phyloP scores from a whole-genome alignment of 495 filamentous ascomycete species.

The Aspergillus ellipticus region DNA sequence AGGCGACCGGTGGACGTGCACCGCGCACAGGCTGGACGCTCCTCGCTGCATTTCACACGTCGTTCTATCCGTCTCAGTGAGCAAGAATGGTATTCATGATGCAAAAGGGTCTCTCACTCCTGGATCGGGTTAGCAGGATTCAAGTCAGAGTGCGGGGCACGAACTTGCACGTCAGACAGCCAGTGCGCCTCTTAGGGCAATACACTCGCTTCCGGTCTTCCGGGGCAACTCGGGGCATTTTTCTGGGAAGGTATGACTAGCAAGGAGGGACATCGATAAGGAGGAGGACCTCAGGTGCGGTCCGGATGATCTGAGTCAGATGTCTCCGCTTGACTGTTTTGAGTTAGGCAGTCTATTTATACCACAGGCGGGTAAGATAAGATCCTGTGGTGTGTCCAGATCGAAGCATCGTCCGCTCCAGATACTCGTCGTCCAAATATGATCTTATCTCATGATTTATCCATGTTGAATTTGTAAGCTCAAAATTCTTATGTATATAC shows the following conservation, averaged over 20 bases:
- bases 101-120: background rate
- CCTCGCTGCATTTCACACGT: background rate
- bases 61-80: background rate
- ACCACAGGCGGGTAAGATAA: no score
- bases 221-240: background rate
- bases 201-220: background rate
- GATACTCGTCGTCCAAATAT: no score
- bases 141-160: background rate
- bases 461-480: no score
- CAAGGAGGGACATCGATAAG: background rate
- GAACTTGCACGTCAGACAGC: constrained; percentile 1
- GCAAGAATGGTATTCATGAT: background rate
- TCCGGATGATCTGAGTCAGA: background rate
- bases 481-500: no score
- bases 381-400: no score
- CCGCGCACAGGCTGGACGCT: background rate
- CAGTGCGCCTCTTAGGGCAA: background rate
- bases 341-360: background rate
- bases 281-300: background rate
- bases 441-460: no score
- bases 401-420: no score
- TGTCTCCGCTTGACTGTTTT: background rate
- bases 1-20: background rate
- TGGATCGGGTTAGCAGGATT: background rate
- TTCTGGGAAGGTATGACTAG: background rate